phyloP scores from a whole-genome alignment of 768 basidiomycete species.

The Fistulinella prunicolor region DNA sequence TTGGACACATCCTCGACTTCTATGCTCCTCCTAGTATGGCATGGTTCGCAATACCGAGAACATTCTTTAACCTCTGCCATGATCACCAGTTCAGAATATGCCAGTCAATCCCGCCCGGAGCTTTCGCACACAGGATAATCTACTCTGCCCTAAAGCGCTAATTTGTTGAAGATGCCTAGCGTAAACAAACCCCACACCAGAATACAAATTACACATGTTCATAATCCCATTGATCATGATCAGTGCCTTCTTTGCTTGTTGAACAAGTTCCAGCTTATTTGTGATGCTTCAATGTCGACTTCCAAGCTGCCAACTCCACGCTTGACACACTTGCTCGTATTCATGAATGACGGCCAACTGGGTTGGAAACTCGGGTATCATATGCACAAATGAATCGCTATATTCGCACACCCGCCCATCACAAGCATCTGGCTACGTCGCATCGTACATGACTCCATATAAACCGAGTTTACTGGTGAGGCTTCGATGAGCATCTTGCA shows the following conservation, averaged over 20 bases:
- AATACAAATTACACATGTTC: too few relatives aligned
- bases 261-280: too few relatives aligned
- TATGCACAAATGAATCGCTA: constrained; percentile 5
- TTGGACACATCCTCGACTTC: background rate
- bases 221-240: too few relatives aligned
- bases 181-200: too few relatives aligned
- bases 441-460: constrained; percentile 1
- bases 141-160: too few relatives aligned
- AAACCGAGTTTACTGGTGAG: background rate
- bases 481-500: background rate
- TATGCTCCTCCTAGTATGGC: constrained; percentile 1
- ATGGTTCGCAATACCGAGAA: background rate
- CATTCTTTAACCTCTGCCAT: background rate
- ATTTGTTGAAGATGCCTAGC: too few relatives aligned
- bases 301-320: too few relatives aligned
- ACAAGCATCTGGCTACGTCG: background rate
- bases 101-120: background rate
- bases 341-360: background rate
- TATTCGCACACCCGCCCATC: background rate
- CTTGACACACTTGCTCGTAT: background rate
- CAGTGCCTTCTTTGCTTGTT: too few relatives aligned
- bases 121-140: background rate
- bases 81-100: background rate
- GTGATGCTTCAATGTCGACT: too few relatives aligned
- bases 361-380: background rate